Evolutionary conservation across 805 yeast species (phyloP).

Genomic region (Candida chauliodis): DNA sequence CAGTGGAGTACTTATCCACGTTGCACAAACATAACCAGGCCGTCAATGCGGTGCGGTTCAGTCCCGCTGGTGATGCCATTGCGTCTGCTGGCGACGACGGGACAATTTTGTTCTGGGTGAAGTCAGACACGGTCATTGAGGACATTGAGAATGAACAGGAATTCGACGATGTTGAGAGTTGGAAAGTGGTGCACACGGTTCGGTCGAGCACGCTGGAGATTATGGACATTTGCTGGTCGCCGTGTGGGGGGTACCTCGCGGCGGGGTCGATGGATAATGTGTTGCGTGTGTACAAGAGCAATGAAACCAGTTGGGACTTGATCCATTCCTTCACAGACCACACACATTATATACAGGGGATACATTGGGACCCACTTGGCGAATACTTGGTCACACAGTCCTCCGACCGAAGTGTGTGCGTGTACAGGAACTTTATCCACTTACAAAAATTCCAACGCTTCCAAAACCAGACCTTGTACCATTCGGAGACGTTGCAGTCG

Average conservation of each 20-base stretch:
- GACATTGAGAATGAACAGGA: constrained; percentile 47
- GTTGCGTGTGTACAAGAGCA: constrained; percentile 53
- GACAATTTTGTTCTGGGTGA: constrained; percentile 74
- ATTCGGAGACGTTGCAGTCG: constrained; percentile 83
- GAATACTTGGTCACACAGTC: constrained; percentile 81
- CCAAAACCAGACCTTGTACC: constrained; percentile 44
- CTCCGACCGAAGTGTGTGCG: constrained; percentile 78
- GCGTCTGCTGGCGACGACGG: constrained; percentile 98
- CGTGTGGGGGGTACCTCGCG: constrained; percentile 70
- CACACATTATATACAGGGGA: constrained; percentile 91
- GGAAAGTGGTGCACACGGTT: constrained; percentile 63
- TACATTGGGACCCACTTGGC: constrained; percentile 88
- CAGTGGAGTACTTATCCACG: constrained; percentile 76
- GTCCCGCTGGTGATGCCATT: constrained; percentile 60
- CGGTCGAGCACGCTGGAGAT: constrained; percentile 70
- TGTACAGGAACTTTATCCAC: constrained; percentile 41
- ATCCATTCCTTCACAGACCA: constrained; percentile 67
- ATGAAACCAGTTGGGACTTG: constrained; percentile 32
- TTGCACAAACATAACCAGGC: constrained; percentile 89
- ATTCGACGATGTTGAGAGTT: constrained; percentile 63
- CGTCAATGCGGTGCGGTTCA: constrained; percentile 85
- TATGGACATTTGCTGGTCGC: constrained; percentile 92
- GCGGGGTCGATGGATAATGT: constrained; percentile 91
- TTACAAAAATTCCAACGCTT: constrained; percentile 14
- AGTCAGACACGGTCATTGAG: constrained; percentile 48